Evolutionary conservation across 75 land plant genomes (phyloP).

Genomic region (Pinus taeda): DNA sequence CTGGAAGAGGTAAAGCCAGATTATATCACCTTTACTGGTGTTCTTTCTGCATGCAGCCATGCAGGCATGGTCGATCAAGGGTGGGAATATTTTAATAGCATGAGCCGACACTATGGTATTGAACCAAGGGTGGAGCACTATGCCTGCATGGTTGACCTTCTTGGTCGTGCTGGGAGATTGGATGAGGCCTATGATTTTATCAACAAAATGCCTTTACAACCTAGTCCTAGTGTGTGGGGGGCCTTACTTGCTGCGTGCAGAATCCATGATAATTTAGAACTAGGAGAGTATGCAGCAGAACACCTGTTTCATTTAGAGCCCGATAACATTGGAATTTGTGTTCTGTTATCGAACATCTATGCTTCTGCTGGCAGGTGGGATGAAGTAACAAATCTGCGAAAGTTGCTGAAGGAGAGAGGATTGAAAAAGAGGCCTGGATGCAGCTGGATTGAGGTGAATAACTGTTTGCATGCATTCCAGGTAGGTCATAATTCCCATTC

Average conservation of each 20-base stretch:
- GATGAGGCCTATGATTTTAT: constrained; percentile 35
- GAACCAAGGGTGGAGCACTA: constrained; percentile 54
- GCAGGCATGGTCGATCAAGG: constrained; percentile 58
- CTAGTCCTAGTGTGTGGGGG: constrained; percentile 60
- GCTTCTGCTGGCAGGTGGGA: constrained; percentile 6
- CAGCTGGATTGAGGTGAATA: neutral
- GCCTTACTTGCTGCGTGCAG: constrained; percentile 47
- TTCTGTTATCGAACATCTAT: constrained; percentile 9
- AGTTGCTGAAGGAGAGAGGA: neutral
- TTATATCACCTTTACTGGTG: constrained; percentile 30
- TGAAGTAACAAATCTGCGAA: neutral
- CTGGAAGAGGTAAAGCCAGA: constrained; percentile 21
- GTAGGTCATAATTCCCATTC: no score
- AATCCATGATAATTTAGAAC: constrained; percentile 43
- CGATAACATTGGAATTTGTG: neutral
- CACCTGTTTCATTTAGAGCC: constrained; percentile 24
- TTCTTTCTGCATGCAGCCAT: constrained; percentile 67
- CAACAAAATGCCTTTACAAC: constrained; percentile 40
- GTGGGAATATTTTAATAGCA: constrained; percentile 28
- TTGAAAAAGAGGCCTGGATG: neutral
- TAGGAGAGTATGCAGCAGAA: constrained; percentile 43
- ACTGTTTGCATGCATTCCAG: no score
- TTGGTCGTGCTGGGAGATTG: constrained; percentile 48
- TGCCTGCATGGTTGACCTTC: constrained; percentile 62
- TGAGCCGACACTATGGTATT: constrained; percentile 24